Conservation (phyloP, 306 rosid genomes). For the Cucurbita maxima region DNA sequence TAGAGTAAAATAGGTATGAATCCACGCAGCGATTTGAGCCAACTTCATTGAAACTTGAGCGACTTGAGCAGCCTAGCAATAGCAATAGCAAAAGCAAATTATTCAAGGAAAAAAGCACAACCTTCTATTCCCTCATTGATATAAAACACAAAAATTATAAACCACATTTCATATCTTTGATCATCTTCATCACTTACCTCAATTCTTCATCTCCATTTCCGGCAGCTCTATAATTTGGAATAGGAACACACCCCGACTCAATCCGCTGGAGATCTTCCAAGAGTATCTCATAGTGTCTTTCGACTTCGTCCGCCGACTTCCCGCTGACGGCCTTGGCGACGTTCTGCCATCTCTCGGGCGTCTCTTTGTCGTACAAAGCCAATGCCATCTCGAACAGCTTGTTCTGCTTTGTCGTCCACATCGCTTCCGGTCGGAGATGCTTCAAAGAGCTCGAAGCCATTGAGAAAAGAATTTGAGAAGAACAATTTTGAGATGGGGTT, state of each 20-base stretch:
- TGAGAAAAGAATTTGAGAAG: background rate
- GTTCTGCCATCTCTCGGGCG: constrained; percentile 50
- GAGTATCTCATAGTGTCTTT: constrained; percentile 43
- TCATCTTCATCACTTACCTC: background rate
- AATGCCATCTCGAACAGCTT: constrained; percentile 48
- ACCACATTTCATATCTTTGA: background rate
- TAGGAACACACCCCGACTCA: constrained; percentile 39
- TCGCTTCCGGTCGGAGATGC: constrained; percentile 9
- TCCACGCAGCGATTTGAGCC: background rate
- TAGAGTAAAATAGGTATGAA: background rate
- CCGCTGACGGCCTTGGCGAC: constrained; percentile 41
- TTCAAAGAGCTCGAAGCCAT: constrained; percentile 2
- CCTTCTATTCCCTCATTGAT: no score
- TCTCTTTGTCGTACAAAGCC: constrained; percentile 42
- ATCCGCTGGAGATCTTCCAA: constrained; percentile 41
- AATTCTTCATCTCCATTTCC: background rate
- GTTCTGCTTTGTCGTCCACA: constrained; percentile 49
- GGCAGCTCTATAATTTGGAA: constrained; percentile 25
- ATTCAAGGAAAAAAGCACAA: no score
- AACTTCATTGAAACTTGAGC: constrained; percentile 10
- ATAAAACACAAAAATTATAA: no score
- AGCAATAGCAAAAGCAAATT: background rate
- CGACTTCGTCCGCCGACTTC: constrained; percentile 32
- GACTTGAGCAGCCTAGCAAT: constrained; percentile 10
- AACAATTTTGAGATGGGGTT: background rate